Conservation (phyloP, 805 yeast species). For the Nakazawaea ishiwadae region DNA sequence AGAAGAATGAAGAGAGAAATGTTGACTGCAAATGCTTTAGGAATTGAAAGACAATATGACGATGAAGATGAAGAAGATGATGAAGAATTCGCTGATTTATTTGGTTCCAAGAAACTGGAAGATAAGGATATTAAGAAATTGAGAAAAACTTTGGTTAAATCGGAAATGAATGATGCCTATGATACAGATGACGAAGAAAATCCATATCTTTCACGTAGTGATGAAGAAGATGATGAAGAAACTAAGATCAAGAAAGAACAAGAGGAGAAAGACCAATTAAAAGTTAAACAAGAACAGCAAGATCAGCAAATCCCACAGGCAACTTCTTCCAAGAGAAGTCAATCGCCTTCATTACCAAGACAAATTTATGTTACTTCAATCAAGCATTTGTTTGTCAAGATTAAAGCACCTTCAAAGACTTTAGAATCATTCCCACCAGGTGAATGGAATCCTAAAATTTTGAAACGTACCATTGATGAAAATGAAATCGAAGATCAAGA, state of each 20-base stretch:
- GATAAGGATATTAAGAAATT: slow-evolving; percentile 89
- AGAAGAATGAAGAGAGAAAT: slow-evolving; percentile 77
- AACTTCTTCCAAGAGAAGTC: slow-evolving; percentile 19
- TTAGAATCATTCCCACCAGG: slow-evolving; percentile 70
- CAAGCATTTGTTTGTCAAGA: slow-evolving; percentile 46
- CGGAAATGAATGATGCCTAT: slow-evolving; percentile 84
- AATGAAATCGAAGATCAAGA: slow-evolving; percentile 15
- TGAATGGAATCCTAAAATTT: slow-evolving; percentile 72
- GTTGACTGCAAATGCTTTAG: slow-evolving; percentile 72
- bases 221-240: slow-evolving; percentile 40
- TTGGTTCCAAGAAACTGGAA: slow-evolving; percentile 63
- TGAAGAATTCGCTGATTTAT: slow-evolving; percentile 65
- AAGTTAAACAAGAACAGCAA: slow-evolving; percentile 29
- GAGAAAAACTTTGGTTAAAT: slow-evolving; percentile 74
- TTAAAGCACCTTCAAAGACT: slow-evolving; percentile 60
- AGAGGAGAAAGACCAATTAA: slow-evolving; percentile 16
- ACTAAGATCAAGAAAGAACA: slow-evolving; percentile 33
- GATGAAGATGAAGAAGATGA: slow-evolving; percentile 54
- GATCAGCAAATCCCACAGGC: slow-evolving; percentile 21
- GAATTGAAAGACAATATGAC: slow-evolving; percentile 48
- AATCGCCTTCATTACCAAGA: slow-evolving; percentile 22
- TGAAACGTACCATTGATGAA: slow-evolving; percentile 30
- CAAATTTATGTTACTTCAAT: slow-evolving; percentile 39
- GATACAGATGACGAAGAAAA: slow-evolving; percentile 82
- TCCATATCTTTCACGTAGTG: slow-evolving; percentile 76